phyloP scores from a whole-genome alignment of 495 filamentous ascomycete genomes.

The Tuber melanosporum region DNA sequence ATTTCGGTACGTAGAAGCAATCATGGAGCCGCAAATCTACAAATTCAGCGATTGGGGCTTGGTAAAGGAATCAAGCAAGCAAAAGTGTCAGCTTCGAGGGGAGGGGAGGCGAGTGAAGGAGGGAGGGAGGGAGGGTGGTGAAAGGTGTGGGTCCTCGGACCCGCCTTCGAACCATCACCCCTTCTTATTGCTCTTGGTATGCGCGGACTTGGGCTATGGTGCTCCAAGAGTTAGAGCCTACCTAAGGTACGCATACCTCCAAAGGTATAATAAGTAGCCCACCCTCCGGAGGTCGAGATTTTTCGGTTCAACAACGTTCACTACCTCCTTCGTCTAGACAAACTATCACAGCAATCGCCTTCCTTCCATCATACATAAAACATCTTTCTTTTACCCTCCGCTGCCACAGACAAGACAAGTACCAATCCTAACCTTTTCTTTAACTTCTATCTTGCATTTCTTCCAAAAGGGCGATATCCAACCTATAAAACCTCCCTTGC shows the following conservation, averaged over 20 bases:
- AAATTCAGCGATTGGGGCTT: slow-evolving; percentile 34
- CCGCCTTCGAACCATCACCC: slow-evolving; percentile 25
- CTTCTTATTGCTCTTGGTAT: slow-evolving; percentile 14
- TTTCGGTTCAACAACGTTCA: not conserved
- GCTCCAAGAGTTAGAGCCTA: not conserved
- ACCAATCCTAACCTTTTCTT: slow-evolving; percentile 1
- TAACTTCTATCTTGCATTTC: not conserved
- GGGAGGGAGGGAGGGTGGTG: not conserved
- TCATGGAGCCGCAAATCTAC: slow-evolving; percentile 28
- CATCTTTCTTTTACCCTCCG: slow-evolving; percentile 1
- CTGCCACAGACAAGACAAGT: not conserved
- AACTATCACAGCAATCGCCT: slow-evolving; percentile 2
- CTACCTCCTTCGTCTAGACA: not conserved
- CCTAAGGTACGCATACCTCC: not conserved
- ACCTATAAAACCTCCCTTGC: slow-evolving; percentile 6
- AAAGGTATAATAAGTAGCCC: slow-evolving; percentile 3
- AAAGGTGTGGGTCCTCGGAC: slow-evolving; percentile 32
- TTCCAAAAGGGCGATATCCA: slow-evolving; percentile 7
- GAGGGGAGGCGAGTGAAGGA: not conserved
- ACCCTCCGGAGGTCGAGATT: not conserved
- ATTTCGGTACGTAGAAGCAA: slow-evolving; percentile 33
- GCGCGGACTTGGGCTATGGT: not conserved
- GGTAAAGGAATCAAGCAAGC: not conserved
- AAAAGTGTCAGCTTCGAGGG: slow-evolving; percentile 8
- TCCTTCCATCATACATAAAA: not conserved